These are phyloP conservation scores for Aspergillus flavus DNA, from an alignment of 2,329 filamentous ascomycete genomes.

Conservation along the genomic window DNA sequence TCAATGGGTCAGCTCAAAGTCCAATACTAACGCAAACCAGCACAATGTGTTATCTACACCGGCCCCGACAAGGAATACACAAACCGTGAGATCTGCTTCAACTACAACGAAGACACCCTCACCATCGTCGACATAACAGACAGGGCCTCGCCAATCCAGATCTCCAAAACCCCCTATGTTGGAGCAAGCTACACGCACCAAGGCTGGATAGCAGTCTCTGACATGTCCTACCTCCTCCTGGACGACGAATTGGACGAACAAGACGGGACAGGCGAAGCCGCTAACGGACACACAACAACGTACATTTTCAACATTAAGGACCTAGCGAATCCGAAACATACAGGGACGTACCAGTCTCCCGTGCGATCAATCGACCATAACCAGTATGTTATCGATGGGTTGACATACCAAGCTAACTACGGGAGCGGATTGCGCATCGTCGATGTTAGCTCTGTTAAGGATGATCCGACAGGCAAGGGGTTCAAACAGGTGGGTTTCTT, in stretches of 20 bases:
- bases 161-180: slow-evolving; percentile 23
- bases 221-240: slow-evolving; percentile 21
- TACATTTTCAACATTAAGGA: slow-evolving; percentile 23
- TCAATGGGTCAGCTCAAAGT: neutral
- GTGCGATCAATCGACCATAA: slow-evolving; percentile 24
- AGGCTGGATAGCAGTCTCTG: slow-evolving; percentile 18
- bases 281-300: slow-evolving; percentile 25
- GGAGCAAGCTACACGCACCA: slow-evolving; percentile 23
- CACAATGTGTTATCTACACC: slow-evolving; percentile 22
- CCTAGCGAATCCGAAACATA: slow-evolving; percentile 18
- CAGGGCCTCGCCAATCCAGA: slow-evolving; percentile 16
- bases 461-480: slow-evolving; percentile 16
- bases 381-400: slow-evolving; percentile 22
- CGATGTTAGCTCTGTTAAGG: slow-evolving; percentile 17
- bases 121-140: slow-evolving; percentile 24
- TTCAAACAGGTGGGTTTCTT: slow-evolving; percentile 22
- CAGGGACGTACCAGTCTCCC: slow-evolving; percentile 22
- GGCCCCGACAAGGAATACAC: slow-evolving; percentile 19
- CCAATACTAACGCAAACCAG: slow-evolving; percentile 7
- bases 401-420: slow-evolving; percentile 23
- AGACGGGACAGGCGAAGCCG: slow-evolving; percentile 17
- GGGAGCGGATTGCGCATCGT: slow-evolving; percentile 23
- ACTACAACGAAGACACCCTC: slow-evolving; percentile 24
- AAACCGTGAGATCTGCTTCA: slow-evolving; percentile 23
- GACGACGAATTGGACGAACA: slow-evolving; percentile 23